Percentiles rank a stretch among this genome's conserved stretches.
These are phyloP conservation scores for Cyberlindnera saturnus DNA, from an alignment of 805 yeast genomes.

Conservation along the genomic window DNA sequence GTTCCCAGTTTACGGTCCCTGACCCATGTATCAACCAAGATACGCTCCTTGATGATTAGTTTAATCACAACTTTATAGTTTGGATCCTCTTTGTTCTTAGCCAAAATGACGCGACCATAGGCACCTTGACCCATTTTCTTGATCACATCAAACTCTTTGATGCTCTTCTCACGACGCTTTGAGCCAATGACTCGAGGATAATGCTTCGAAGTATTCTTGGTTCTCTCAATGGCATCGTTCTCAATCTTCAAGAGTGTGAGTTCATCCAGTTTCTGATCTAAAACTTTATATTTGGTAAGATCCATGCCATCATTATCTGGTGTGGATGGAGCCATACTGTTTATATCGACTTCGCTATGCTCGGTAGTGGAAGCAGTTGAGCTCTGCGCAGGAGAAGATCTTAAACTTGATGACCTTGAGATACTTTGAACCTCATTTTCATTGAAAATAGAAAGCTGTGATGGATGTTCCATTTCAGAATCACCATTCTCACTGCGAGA, in stretches of 20 bases:
- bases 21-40: conserved; percentile 96
- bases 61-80: conserved; percentile 71
- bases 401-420: conserved; percentile 22
- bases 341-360: conserved; percentile 6
- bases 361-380: conserved; percentile 8
- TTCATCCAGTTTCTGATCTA: conserved; percentile 25
- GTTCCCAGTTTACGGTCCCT: conserved; percentile 88
- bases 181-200: conserved; percentile 51
- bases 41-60: conserved; percentile 86
- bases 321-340: background rate
- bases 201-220: conserved; percentile 28
- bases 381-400: conserved; percentile 15
- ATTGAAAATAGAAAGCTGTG: conserved; percentile 33
- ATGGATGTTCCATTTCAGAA: conserved; percentile 30
- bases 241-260: conserved; percentile 40
- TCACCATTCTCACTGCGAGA: conserved; percentile 23
- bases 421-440: conserved; percentile 29
- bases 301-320: conserved; percentile 6
- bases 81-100: conserved; percentile 58
- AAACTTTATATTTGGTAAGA: conserved; percentile 11
- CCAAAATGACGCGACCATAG: conserved; percentile 87
- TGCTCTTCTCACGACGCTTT: conserved; percentile 61
- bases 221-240: conserved; percentile 35
- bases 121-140: conserved; percentile 95
- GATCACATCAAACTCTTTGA: conserved; percentile 62